Base-by-base conservation (phyloP, 441 rosid genomes). In the Isatis lusitanica region DNA sequence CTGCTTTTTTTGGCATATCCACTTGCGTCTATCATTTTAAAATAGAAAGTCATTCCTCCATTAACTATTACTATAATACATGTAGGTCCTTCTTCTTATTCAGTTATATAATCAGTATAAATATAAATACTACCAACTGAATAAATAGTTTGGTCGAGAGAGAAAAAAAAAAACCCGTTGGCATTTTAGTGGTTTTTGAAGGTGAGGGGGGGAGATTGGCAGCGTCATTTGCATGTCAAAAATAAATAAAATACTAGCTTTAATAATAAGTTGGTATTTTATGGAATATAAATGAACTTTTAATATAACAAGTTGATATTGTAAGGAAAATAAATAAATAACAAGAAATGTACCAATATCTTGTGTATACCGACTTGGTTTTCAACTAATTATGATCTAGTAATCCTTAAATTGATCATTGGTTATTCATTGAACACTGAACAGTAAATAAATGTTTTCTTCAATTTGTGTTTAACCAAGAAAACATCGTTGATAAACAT, bases 21-120 rank as follows among this genome's bases (percentile, higher is more conserved):
- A 63, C 79, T 76, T 70, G 80, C 76, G 47, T 64, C 30, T 48
- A 24, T 42, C 66, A 70, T 46, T 63, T 46, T 55, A 24, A 55
- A 53, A 62, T 26, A 13, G 46, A 69, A 63, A 75, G 79, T 58
- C 78, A 75, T 75, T 75, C 70, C 35, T 63, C 66, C 28, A 53
- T 61, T 62, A 46, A 43, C 10, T 55, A 48, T 30, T 69, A 62
- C 42, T 75, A 26, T 75, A 63, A 26, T 47, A 47, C 79, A 75
- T 75, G 71, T 69, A 55, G 79, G 79, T 56, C 70, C 74, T 69
- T 69, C 2, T 55, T 50, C 55, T 7, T 58, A 55, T 42, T 63
- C 52, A 50, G 0, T 63, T 55, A 44, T 33, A 38, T 52, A 59
- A 66, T 67, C 30, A 6, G 5, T 46, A 43, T 42, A 28, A 21